Evolutionary conservation across 2,329 filamentous ascomycete species (phyloP), one percentile per base, ranked within the genome.

Genomic region (Epichloe gansuensis): DNA sequence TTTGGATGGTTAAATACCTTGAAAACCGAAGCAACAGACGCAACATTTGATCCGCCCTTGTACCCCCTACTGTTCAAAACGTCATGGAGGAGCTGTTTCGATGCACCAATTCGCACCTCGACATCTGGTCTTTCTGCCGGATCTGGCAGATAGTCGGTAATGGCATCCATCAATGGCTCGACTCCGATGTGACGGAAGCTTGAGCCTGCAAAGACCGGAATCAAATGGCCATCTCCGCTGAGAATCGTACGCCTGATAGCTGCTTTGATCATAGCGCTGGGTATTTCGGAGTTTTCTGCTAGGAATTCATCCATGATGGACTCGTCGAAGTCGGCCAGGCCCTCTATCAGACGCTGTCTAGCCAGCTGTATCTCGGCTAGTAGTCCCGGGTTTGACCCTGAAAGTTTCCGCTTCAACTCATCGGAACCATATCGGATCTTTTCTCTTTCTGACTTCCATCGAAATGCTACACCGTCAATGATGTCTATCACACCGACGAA

Each of bases 161-260:
- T 82, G 39, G 88, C 88, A 65, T 97, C 89, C 50, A 97, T 77
- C 23, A 98, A 74, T 31, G 90, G 89, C 65, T 96, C 89, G 4
- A 97, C 89, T 7, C 93, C 93, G 55, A 97, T 88, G 58, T 97
- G 95, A 42, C 86, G 82, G 67, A 97, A 89, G 66, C 90, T 96
- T 5, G 91, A 90, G 2, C 91, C 91, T 0, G 88, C 88, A 67
- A 95, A 94, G 0, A 96, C 78, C 1, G 91, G 91, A 43, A 93
- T 85, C 17, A 94, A 73, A n/a, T 71, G 73, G 49, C 87, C 89
- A 9, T 84, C 77, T 1, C 82, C 80, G 46, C 75, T 73, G 5
- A 83, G 73, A 5, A 95, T 80, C 40, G 82, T 83, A 45, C 82
- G 77, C 36, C 90, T 81, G 35, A 98, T 77, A 55, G 85, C 87